These are phyloP conservation scores for Alternaria angustiovoidea DNA, from an alignment of 2,329 filamentous ascomycete genomes.

Conservation along the genomic window DNA sequence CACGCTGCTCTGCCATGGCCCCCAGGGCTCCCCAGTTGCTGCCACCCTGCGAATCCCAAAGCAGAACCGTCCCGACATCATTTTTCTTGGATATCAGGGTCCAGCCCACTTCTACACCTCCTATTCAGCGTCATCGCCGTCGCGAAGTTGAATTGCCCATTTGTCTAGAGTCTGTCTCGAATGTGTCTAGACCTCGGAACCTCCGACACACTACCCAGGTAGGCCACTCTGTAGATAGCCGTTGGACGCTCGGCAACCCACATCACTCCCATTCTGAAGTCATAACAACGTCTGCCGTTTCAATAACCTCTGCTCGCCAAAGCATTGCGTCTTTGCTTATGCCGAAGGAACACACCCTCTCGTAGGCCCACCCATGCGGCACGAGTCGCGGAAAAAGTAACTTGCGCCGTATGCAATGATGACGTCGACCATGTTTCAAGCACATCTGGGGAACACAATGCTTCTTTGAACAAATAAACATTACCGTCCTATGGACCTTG, in stretches of 20 bases:
- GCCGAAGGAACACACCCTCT: background rate
- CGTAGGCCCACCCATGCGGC: background rate
- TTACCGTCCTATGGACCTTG: background rate
- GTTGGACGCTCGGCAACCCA: background rate
- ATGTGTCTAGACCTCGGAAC: background rate
- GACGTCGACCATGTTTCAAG: conserved; percentile 2
- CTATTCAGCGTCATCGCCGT: background rate
- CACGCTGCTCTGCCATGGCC: background rate
- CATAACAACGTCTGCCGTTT: background rate
- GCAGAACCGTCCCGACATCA: background rate
- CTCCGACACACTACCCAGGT: background rate
- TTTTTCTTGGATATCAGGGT: conserved; percentile 2
- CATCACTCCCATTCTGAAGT: background rate
- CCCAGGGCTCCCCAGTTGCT: background rate
- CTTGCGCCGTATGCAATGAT: background rate
- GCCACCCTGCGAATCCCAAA: background rate
- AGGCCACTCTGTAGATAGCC: background rate
- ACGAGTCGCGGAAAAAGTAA: background rate
- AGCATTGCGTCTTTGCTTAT: background rate
- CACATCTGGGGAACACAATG: background rate
- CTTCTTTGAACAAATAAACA: background rate
- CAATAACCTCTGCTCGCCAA: background rate
- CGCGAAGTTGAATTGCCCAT: background rate
- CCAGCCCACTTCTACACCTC: background rate
- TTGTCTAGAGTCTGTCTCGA: background rate